phyloP scores from a whole-genome alignment of 2,329 filamentous ascomycete genomes.

The Aspergillus sp. region DNA sequence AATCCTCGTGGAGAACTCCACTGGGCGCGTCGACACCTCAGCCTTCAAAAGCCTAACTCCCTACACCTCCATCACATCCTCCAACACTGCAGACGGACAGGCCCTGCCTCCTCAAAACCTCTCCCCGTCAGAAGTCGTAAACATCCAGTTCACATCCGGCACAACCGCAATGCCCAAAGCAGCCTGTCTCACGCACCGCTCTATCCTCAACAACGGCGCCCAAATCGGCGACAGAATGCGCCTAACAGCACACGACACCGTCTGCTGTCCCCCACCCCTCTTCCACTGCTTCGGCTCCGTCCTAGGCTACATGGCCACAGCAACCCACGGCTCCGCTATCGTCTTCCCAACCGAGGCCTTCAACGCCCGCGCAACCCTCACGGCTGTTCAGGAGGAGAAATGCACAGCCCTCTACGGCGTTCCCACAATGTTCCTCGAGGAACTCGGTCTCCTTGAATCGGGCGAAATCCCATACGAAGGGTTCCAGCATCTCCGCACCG shows the following conservation, averaged over 20 bases:
- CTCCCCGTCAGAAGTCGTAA: slow-evolving; percentile 72
- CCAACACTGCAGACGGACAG: slow-evolving; percentile 41
- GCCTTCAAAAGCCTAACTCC: slow-evolving; percentile 45
- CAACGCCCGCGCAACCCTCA: slow-evolving; percentile 71
- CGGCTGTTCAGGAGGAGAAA: slow-evolving; percentile 61
- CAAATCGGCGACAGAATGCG: slow-evolving; percentile 85
- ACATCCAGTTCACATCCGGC: slow-evolving; percentile 97
- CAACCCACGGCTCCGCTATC: slow-evolving; percentile 75
- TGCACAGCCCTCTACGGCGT: slow-evolving; percentile 81
- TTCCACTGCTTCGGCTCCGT: slow-evolving; percentile 82
- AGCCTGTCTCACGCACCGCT: slow-evolving; percentile 79
- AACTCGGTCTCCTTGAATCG: slow-evolving; percentile 72
- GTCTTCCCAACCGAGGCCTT: slow-evolving; percentile 87
- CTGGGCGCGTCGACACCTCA: slow-evolving; percentile 51
- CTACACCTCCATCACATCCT: slow-evolving; percentile 48
- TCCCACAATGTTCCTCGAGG: slow-evolving; percentile 89
- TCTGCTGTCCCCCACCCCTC: slow-evolving; percentile 61
- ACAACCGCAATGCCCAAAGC: slow-evolving; percentile 91
- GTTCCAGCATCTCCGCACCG: slow-evolving; percentile 72
- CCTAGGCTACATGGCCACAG: slow-evolving; percentile 93
- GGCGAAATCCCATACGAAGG: slow-evolving; percentile 50
- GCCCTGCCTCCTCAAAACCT: slow-evolving; percentile 47
- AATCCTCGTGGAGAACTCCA: slow-evolving; percentile 76
- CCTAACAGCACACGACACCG: slow-evolving; percentile 68
- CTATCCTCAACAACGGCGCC: slow-evolving; percentile 89